These are phyloP conservation scores for Rhizopus microsporus DNA, from an alignment of 371 early-diverging fungal species.

Conservation along the genomic window DNA sequence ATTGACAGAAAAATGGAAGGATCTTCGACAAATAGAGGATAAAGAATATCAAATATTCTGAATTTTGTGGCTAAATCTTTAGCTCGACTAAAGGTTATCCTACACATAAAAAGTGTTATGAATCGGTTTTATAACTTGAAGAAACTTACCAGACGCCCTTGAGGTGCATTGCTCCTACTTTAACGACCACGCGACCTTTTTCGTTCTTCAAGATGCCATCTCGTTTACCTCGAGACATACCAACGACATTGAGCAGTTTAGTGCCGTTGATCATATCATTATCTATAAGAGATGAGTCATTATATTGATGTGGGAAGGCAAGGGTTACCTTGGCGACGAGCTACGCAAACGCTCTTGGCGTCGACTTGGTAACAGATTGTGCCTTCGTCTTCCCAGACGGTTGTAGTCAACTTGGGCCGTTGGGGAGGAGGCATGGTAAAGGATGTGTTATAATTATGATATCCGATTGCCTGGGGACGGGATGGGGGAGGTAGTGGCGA, in stretches of 20 bases:
- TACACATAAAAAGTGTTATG: constrained; percentile 14
- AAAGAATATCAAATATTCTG: constrained; percentile 61
- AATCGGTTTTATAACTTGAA: not conserved
- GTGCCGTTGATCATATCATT: constrained; percentile 87
- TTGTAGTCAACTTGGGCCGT: constrained; percentile 70
- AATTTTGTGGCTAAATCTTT: constrained; percentile 62
- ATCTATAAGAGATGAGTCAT: constrained; percentile 39
- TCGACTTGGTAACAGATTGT: constrained; percentile 83
- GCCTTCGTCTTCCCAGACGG: constrained; percentile 83
- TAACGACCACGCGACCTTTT: constrained; percentile 82
- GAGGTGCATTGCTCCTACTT: constrained; percentile 86
- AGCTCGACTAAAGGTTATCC: constrained; percentile 71
- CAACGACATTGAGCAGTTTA: constrained; percentile 82
- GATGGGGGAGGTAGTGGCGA: constrained; percentile 31
- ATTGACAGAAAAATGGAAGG: constrained; percentile 37
- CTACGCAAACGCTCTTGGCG: constrained; percentile 75
- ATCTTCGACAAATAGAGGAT: constrained; percentile 73
- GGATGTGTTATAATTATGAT: constrained; percentile 14
- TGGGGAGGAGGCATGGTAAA: constrained; percentile 36
- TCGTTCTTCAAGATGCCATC: constrained; percentile 89
- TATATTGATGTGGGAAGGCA: not conserved
- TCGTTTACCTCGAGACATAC: constrained; percentile 88
- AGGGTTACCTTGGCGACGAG: constrained; percentile 69
- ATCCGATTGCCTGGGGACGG: constrained; percentile 13
- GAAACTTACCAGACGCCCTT: constrained; percentile 82